phyloP scores from a whole-genome alignment of 495 filamentous ascomycete species.

The Patellaria atrata region DNA sequence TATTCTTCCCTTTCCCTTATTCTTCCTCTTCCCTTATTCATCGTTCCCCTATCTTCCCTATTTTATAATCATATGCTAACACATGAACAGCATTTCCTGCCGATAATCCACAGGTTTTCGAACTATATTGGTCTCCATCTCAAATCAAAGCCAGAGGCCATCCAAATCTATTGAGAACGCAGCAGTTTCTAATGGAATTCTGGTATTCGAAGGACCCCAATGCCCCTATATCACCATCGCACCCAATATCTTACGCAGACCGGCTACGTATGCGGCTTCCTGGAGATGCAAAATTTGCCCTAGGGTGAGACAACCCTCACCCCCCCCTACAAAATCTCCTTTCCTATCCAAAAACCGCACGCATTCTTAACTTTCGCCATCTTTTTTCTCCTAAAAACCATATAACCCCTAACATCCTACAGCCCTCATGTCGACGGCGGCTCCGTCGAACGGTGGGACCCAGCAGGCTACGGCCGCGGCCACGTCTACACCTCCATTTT shows the following conservation, averaged over 20 bases:
- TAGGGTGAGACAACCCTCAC: no score
- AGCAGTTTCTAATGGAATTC: conserved; percentile 55
- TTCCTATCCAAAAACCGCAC: no score
- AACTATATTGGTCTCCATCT: conserved; percentile 75
- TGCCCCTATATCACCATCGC: conserved; percentile 41
- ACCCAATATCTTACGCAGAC: conserved; percentile 65
- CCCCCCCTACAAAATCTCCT: no score
- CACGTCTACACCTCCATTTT: conserved; percentile 60
- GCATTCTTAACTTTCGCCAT: no score
- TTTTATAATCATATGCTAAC: conserved; percentile 1
- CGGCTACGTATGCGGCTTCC: conserved; percentile 64
- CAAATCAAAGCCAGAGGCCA: conserved; percentile 64
- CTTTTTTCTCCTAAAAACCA: no score
- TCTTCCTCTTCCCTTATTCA: no score
- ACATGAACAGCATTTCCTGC: conserved; percentile 31
- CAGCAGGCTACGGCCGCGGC: conserved; percentile 53
- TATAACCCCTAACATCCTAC: no score
- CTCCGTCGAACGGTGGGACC: conserved; percentile 77
- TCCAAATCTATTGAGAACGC: conserved; percentile 51
- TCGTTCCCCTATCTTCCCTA: not conserved
- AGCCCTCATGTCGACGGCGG: conserved; percentile 80
- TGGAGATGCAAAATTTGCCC: conserved; percentile 64
- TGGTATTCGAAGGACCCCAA: conserved; percentile 55
- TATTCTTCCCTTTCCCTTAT: not conserved
- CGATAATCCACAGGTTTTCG: conserved; percentile 62